Base-by-base conservation (phyloP, 2,329 filamentous ascomycete species). In the Hyphodiscus sp. region DNA sequence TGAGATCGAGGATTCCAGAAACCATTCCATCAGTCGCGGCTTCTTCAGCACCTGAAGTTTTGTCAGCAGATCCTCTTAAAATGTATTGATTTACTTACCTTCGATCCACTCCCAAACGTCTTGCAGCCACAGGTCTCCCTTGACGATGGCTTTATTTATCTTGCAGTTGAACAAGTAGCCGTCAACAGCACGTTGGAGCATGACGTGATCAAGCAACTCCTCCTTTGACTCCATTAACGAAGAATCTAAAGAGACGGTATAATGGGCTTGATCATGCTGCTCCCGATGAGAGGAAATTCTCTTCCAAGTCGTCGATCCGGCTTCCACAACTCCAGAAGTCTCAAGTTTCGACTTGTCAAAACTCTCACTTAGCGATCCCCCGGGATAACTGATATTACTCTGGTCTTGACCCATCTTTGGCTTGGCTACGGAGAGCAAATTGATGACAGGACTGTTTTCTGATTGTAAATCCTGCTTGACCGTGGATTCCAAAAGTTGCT, bases 61-160 rank as follows among this genome's bases (percentile, higher is more conserved):
- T 53, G 41, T 47, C 15, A 33, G 49, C 8, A 41, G 44, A 47
- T 20, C 41, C 7, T 43, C 20, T 5, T 43, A n/a, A n/a, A 10
- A 19, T 4, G 33, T 16, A 51, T 29, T 42, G 47, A 18, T 13
- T n/a, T 59, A 76, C 74, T 65, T 64, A 83, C 86, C 82, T 54
- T 80, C 76, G 47, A 91, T 76, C 76, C 87, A 89, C 46, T 82
- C 80, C 89, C 89, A 95, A n/a, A 88, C 73, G 52, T 87, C 85
- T 53, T 83, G 78, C n/a, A 92, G 73, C 81, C 87, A 89, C 29
- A 80, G 81, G 63, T 91, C 85, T 56, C 89, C 86, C 6, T 77
- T 74, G 1, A 87, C 77, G n/a, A 91, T 78, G 6, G 76, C 71
- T 57, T 79, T 78, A 63, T 94, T 94, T 47, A 74, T 78, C 16